These are phyloP conservation scores for Yarrowia phangngaensis DNA, from an alignment of 805 yeast species.

Conservation along the genomic window DNA sequence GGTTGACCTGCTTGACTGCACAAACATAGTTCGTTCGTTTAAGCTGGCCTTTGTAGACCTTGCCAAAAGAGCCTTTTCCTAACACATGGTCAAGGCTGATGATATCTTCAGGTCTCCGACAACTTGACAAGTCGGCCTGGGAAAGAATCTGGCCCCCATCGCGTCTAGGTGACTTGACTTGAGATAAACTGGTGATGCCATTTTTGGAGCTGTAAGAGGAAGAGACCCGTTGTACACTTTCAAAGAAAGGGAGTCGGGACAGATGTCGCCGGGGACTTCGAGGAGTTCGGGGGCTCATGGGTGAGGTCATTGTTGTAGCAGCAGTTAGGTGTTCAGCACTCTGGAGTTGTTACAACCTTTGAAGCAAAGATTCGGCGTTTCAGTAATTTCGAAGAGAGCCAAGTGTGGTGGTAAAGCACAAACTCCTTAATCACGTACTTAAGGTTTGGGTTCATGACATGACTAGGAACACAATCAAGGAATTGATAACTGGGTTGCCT, in stretches of 20 bases:
- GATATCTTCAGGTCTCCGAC: slow-evolving; percentile 10
- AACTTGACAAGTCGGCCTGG: slow-evolving; percentile 6
- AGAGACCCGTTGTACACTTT: slow-evolving; percentile 14
- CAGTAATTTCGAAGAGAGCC: too few relatives aligned
- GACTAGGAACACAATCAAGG: too few relatives aligned
- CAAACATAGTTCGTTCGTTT: slow-evolving; percentile 46
- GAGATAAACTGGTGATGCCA: background rate
- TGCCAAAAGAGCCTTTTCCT: slow-evolving; percentile 34
- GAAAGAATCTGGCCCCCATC: background rate
- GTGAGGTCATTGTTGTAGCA: too few relatives aligned
- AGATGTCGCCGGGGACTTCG: slow-evolving; percentile 4
- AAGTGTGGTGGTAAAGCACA: too few relatives aligned
- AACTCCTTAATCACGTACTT: too few relatives aligned
- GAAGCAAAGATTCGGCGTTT: too few relatives aligned
- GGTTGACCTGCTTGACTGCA: slow-evolving; percentile 79
- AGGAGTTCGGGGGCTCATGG: slow-evolving; percentile 10
- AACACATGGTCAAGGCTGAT: slow-evolving; percentile 22
- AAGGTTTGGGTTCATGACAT: too few relatives aligned
- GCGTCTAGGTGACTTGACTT: background rate
- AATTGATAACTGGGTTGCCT: too few relatives aligned
- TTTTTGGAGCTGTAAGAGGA: slow-evolving; percentile 3
- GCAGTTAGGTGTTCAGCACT: too few relatives aligned
- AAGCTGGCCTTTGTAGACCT: slow-evolving; percentile 36
- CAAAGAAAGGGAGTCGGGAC: slow-evolving; percentile 14
- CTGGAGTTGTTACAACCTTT: too few relatives aligned